phyloP scores from a whole-genome alignment of 768 basidiomycete genomes.

The Mycena epipterygia region DNA sequence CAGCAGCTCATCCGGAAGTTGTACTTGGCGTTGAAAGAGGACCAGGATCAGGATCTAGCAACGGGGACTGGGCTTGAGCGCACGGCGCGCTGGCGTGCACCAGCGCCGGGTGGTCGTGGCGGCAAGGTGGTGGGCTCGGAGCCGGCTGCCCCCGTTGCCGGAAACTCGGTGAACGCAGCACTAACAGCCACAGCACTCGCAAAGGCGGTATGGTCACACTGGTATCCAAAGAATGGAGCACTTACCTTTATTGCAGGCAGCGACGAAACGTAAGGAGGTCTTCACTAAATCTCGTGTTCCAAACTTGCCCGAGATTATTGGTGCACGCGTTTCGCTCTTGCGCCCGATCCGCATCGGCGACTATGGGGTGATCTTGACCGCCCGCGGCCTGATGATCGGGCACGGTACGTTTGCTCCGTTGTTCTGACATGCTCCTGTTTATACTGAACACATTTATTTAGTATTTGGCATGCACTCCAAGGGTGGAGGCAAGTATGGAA shows the following conservation, averaged over 20 bases:
- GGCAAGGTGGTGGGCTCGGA: background rate
- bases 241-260: background rate
- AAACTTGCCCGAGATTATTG: background rate
- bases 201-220: background rate
- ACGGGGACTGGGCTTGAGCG: constrained; percentile 26
- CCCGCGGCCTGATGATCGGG: constrained; percentile 11
- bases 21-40: constrained; percentile 18
- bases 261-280: background rate
- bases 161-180: constrained; percentile 41
- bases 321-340: background rate
- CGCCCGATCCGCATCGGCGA: constrained; percentile 11
- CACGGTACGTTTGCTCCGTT: constrained; percentile 11
- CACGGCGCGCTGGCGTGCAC: constrained; percentile 17
- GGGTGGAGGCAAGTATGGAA: constrained; percentile 37
- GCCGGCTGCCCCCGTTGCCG: background rate
- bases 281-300: constrained; percentile 6
- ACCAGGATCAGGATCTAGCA: constrained; percentile 13
- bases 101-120: background rate
- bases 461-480: constrained; percentile 30
- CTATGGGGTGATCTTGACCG: constrained; percentile 12
- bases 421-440: too few species aligned
- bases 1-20: constrained; percentile 19
- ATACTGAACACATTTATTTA: too few species aligned
- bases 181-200: constrained; percentile 23
- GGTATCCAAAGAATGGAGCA: accelerated